phyloP scores from a whole-genome alignment of 192 early-diverging fungal genomes.

The Bifiguratus adelaidae region DNA sequence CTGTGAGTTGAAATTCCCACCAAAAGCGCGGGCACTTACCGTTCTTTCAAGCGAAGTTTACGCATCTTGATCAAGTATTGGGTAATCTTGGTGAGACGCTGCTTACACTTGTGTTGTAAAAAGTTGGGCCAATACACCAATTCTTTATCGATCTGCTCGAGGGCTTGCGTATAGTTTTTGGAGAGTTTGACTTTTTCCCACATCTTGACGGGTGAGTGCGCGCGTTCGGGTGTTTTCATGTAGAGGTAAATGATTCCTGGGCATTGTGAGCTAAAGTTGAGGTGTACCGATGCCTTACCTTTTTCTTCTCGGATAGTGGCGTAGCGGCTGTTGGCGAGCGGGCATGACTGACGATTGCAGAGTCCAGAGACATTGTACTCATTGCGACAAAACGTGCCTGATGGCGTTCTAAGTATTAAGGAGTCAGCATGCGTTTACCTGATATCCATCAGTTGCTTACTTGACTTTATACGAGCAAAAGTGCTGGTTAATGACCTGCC shows the following conservation, averaged over 20 bases:
- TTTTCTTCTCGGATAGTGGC: slow-evolving; percentile 86
- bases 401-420: slow-evolving; percentile 48
- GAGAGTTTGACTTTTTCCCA: slow-evolving; percentile 88
- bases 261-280: neutral
- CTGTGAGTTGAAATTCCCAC: neutral
- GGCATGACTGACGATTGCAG: slow-evolving; percentile 90
- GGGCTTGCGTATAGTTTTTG: slow-evolving; percentile 81
- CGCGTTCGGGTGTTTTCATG: slow-evolving; percentile 91
- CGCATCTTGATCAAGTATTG: slow-evolving; percentile 95
- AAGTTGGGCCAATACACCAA: slow-evolving; percentile 88
- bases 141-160: slow-evolving; percentile 84
- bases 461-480: slow-evolving; percentile 99
- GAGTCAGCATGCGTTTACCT: neutral
- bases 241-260: slow-evolving; percentile 76
- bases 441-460: slow-evolving; percentile 28
- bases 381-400: slow-evolving; percentile 90
- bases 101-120: slow-evolving; percentile 91
- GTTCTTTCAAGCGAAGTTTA: slow-evolving; percentile 74
- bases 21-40: slow-evolving; percentile 10
- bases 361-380: slow-evolving; percentile 94
- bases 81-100: slow-evolving; percentile 90
- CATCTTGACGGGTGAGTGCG: slow-evolving; percentile 86
- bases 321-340: slow-evolving; percentile 90
- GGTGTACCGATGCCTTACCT: slow-evolving; percentile 23
- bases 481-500: slow-evolving; percentile 92